Conservation (phyloP, 805 yeast species). For the Metschnikowia lunata region DNA sequence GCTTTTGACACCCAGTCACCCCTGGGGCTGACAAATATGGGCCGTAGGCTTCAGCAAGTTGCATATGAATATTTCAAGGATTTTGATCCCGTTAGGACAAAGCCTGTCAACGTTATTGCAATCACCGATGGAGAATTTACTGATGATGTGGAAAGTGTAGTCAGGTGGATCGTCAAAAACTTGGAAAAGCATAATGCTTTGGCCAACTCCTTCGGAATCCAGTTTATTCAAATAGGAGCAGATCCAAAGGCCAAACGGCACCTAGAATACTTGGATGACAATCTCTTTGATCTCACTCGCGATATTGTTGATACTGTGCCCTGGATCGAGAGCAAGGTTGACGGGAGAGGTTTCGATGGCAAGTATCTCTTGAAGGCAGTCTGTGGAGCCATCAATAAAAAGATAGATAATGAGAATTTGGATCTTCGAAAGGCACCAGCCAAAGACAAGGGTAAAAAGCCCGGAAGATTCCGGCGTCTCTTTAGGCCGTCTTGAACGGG, state of each 20-base stretch:
- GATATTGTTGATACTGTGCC: slow-evolving; percentile 17
- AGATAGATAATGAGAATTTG: slow-evolving; percentile 8
- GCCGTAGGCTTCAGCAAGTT: slow-evolving; percentile 10
- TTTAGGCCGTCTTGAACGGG: slow-evolving; percentile 1
- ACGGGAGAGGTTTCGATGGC: slow-evolving; percentile 12
- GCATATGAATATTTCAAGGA: slow-evolving; percentile 9
- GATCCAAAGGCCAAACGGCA: slow-evolving; percentile 9
- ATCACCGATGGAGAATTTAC: slow-evolving; percentile 16
- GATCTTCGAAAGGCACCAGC: neutral
- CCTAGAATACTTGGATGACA: slow-evolving; percentile 12
- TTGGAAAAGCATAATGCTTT: slow-evolving; percentile 10
- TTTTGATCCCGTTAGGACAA: slow-evolving; percentile 9
- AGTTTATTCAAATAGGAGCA: slow-evolving; percentile 16
- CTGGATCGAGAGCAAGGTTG: slow-evolving; percentile 10
- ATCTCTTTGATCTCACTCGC: slow-evolving; percentile 8
- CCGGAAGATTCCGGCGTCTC: slow-evolving; percentile 6
- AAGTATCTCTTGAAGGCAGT: slow-evolving; percentile 14
- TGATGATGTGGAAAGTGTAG: slow-evolving; percentile 13
- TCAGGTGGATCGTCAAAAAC: slow-evolving; percentile 14
- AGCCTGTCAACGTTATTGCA: slow-evolving; percentile 14
- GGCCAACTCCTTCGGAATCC: slow-evolving; percentile 15
- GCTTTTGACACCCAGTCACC: slow-evolving; percentile 11
- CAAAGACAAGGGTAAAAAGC: slow-evolving; percentile 2
- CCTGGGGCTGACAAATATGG: slow-evolving; percentile 16
- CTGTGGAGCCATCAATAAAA: slow-evolving; percentile 15